Evolutionary conservation across 768 basidiomycete species (phyloP).

Genomic region (Amylocystis lapponica): DNA sequence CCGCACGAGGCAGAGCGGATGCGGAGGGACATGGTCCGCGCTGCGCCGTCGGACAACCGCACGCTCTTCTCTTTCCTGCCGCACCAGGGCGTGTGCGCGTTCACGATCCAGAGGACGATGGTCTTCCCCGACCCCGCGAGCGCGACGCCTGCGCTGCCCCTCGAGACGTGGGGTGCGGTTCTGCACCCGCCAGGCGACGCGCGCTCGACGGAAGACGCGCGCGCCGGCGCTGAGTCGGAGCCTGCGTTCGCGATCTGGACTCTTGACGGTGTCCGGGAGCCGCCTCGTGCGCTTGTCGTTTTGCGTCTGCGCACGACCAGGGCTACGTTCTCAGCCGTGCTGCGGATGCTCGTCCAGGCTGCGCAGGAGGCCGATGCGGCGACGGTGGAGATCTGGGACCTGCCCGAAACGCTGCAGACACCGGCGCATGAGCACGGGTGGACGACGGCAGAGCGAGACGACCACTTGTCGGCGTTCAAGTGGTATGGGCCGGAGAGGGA

Average conservation of each 20-base stretch:
- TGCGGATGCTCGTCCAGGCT: slow-evolving; percentile 6
- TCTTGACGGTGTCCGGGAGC: slow-evolving; percentile 2
- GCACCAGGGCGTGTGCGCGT: slow-evolving; percentile 42
- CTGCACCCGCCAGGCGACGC: slow-evolving; percentile 1
- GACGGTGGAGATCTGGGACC: slow-evolving; percentile 13
- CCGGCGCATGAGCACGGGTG: slow-evolving; percentile 6
- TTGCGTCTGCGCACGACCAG: slow-evolving; percentile 11
- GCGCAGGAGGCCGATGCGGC: slow-evolving; percentile 7
- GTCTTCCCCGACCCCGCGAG: slow-evolving; percentile 13
- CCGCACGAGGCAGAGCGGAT: slow-evolving; percentile 34
- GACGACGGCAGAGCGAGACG: slow-evolving; percentile 6
- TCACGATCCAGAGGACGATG: slow-evolving; percentile 32
- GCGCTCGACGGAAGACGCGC: background rate
- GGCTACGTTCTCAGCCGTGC: slow-evolving; percentile 7
- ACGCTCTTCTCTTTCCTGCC: slow-evolving; percentile 39
- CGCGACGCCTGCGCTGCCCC: slow-evolving; percentile 7
- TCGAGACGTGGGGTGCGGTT: slow-evolving; percentile 26
- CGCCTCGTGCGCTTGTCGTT: slow-evolving; percentile 8
- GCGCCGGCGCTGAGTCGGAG: background rate
- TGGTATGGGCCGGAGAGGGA: slow-evolving; percentile 13
- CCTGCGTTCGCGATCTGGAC: slow-evolving; percentile 12
- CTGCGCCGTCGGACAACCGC: slow-evolving; percentile 6
- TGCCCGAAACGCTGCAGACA: slow-evolving; percentile 4
- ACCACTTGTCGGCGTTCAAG: slow-evolving; percentile 14
- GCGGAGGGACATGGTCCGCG: slow-evolving; percentile 23